phyloP scores from a whole-genome alignment of 331 rosid genomes.

The Telfairia occidentalis region DNA sequence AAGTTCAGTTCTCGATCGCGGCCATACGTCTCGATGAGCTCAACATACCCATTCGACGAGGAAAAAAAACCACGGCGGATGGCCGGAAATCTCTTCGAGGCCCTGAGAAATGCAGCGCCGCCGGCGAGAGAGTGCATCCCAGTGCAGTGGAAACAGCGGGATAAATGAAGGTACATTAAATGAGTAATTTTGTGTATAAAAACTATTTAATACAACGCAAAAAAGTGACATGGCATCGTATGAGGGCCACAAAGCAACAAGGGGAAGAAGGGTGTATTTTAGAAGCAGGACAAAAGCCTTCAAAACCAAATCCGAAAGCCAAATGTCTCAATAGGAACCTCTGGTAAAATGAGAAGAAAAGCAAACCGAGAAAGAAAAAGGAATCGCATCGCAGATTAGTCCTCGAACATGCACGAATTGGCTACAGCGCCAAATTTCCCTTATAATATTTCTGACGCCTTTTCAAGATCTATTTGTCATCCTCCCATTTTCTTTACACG shows the following conservation, averaged over 20 bases:
- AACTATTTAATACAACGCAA: neutral
- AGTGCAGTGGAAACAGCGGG: neutral
- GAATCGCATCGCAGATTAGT: slow-evolving; percentile 8
- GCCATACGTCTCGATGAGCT: slow-evolving; percentile 30
- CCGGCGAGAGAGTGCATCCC: slow-evolving; percentile 15
- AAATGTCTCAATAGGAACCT: slow-evolving; percentile 3
- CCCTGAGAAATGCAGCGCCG: neutral
- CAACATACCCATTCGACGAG: slow-evolving; percentile 23
- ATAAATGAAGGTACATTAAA: neutral
- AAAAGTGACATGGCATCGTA: neutral
- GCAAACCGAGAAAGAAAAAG: neutral
- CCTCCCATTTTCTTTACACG: slow-evolving; percentile 16
- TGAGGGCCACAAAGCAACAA: neutral
- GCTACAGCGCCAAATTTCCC: slow-evolving; percentile 15
- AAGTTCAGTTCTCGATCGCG: slow-evolving; percentile 32
- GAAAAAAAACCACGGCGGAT: slow-evolving; percentile 22
- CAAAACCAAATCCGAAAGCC: slow-evolving; percentile 12
- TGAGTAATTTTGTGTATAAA: neutral
- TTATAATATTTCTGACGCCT: slow-evolving; percentile 5
- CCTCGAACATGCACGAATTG: slow-evolving; percentile 44
- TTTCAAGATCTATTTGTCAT: slow-evolving; percentile 25
- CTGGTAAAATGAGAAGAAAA: slow-evolving; percentile 10
- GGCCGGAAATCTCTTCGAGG: slow-evolving; percentile 5
- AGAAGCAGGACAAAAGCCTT: neutral
- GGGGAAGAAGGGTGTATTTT: neutral